phyloP scores from a whole-genome alignment of 2,329 filamentous ascomycete species.

The Colletotrichum musicola region DNA sequence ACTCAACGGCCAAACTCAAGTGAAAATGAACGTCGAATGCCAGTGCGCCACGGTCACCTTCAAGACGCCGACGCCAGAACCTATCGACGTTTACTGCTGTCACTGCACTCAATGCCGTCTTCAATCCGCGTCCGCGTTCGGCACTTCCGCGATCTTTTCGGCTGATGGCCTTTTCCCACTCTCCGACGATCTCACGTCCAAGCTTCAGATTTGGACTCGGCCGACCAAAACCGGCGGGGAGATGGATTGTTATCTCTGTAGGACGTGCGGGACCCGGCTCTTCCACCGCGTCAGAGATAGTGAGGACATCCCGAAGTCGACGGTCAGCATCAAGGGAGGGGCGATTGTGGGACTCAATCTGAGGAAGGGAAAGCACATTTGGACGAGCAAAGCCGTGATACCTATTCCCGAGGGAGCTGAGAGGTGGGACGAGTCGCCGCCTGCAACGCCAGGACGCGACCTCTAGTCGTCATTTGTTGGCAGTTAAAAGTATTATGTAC shows the following conservation, averaged over 20 bases:
- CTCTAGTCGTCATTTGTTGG: background rate
- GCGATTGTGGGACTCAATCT: conserved; percentile 57
- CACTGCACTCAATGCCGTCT: conserved; percentile 61
- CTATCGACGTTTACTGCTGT: conserved; percentile 56
- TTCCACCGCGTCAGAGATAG: conserved; percentile 56
- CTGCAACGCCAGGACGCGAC: background rate
- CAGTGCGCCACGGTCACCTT: conserved; percentile 56
- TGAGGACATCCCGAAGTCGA: conserved; percentile 52
- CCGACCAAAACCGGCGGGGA: conserved; percentile 55
- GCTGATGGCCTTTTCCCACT: conserved; percentile 56
- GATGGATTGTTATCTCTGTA: conserved; percentile 59
- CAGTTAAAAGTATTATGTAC: background rate
- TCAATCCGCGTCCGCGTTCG: conserved; percentile 60
- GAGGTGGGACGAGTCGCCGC: conserved; percentile 34
- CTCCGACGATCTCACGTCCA: conserved; percentile 46
- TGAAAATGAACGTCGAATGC: conserved; percentile 46
- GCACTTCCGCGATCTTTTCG: conserved; percentile 58
- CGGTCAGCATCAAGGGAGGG: conserved; percentile 61
- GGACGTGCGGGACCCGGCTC: conserved; percentile 59
- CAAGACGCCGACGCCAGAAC: conserved; percentile 49
- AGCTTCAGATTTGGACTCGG: conserved; percentile 53
- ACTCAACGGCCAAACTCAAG: background rate
- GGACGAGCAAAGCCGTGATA: conserved; percentile 57
- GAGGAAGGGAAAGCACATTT: conserved; percentile 59
- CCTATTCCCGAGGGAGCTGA: conserved; percentile 52